Evolutionary conservation across 2,329 filamentous ascomycete genomes (phyloP), one percentile per base, ranked within the genome.

Genomic region (Pseudogymnoascus sp.): DNA sequence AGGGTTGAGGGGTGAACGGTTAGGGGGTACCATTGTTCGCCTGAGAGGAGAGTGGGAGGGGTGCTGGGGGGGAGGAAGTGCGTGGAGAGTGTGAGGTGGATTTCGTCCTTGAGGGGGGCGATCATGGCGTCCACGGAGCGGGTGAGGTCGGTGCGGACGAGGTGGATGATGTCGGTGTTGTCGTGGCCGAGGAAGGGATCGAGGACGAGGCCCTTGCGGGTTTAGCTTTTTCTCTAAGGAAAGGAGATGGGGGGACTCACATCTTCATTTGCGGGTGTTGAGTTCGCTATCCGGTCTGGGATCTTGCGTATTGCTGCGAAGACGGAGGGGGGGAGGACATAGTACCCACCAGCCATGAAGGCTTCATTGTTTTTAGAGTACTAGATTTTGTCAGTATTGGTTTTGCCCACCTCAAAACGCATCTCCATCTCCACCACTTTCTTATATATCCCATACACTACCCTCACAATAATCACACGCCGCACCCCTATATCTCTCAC

Each of bases 151-250:
- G 55, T 59, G 16, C 55, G 29, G 6, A 59, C 35, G 31, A 59
- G 35, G 16, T 21, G 55, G 55, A 59, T 59, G 6, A 59, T 59
- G 55, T 59, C 55, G n/a, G 31, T 38, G 55, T 59, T 59, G 55
- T 59, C 55, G 55, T 35, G 55, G 55, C 31, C 55, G 55, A 59
- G 55, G 31, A 59, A 59, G 29, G 55, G 55, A 3, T 38, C 35
- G n/a, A 59, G 55, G 55, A 59, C 35, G 29, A 59, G 55, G 31
- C 21, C 21, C 49, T 58, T 31, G 31, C 23, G 49, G 23, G 49
- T 6, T 58, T 58, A 58, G 49, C 3, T n/a, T 19, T 10, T 10
- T 10, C 7, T 31, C 7, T 4, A 26, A 10, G 14, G 5, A 3
- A 14, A 52, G 11, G 16, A 21, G n/a, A 3, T n/a, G 23, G 49